A percentile compares a stretch with the other conserved stretches of the same genome.
Conservation (phyloP, 768 basidiomycete species). For the Hericium coralloides region DNA sequence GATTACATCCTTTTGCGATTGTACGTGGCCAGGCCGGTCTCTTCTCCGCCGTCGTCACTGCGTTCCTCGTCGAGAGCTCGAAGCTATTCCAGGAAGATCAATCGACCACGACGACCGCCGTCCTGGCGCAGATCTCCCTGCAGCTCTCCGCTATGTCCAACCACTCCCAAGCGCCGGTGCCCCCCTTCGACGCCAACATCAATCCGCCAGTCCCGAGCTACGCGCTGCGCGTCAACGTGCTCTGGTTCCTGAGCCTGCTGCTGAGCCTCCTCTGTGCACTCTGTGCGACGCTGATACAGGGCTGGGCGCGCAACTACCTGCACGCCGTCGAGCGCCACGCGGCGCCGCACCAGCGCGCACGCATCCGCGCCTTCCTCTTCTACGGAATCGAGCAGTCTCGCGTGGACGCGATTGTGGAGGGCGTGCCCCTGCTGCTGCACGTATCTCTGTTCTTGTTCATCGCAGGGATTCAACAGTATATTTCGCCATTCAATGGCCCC, state of each 20-base stretch:
- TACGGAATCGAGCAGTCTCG: constrained; percentile 4
- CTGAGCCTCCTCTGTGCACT: constrained; percentile 9
- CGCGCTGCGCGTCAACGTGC: constrained; percentile 4
- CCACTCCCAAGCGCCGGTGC: background rate
- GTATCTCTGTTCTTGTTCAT: constrained; percentile 9
- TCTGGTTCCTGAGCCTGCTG: constrained; percentile 11
- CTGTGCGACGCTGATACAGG: constrained; percentile 4
- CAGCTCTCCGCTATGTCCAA: background rate
- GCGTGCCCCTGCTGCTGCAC: constrained; percentile 10
- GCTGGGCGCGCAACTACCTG: constrained; percentile 10
- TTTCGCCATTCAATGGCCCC: constrained; percentile 2
- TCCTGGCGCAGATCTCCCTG: constrained; percentile 5
- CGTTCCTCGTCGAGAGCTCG: constrained; percentile 14
- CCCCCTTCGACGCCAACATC: background rate
- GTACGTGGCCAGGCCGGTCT: constrained; percentile 13
- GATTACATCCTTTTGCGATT: background rate
- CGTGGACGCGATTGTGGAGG: constrained; percentile 8
- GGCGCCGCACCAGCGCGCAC: constrained; percentile 7
- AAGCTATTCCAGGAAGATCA: constrained; percentile 10
- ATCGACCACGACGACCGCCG: background rate
- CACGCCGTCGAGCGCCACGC: constrained; percentile 7
- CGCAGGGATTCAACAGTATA: constrained; percentile 8
- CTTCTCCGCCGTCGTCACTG: constrained; percentile 14
- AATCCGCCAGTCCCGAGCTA: background rate
- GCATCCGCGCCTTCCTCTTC: constrained; percentile 8